A percentile compares a stretch with the other conserved stretches of the same genome.
These are phyloP conservation scores for Coriolopsis trogii DNA, from an alignment of 1,284 basidiomycete species.

Conservation along the genomic window DNA sequence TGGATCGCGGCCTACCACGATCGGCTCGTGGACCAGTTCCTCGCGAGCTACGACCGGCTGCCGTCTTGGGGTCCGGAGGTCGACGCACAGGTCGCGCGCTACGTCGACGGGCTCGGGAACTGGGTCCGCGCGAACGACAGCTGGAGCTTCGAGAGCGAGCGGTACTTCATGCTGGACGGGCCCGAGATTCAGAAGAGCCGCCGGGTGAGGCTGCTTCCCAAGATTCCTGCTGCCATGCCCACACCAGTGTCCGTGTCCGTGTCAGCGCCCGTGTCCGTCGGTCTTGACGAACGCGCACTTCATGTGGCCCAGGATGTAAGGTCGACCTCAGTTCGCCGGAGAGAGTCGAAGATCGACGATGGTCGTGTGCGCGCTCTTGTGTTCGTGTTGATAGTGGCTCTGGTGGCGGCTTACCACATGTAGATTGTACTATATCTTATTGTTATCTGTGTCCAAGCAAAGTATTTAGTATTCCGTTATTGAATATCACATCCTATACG, in stretches of 20 bases:
- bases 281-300: background rate
- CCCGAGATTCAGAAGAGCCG: conserved; percentile 21
- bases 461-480: too few relatives aligned
- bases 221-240: background rate
- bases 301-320: too few relatives aligned
- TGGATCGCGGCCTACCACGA: conserved; percentile 3
- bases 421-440: too few relatives aligned
- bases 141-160: conserved; percentile 32
- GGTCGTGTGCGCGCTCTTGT: background rate
- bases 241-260: background rate
- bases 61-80: background rate
- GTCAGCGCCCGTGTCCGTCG: background rate
- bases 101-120: conserved; percentile 5
- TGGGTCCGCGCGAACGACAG: conserved; percentile 13
- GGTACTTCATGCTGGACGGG: conserved; percentile 33
- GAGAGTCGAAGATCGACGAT: too few relatives aligned
- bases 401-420: too few relatives aligned
- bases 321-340: too few relatives aligned
- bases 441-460: too few relatives aligned
- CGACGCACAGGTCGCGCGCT: background rate
- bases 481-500: too few relatives aligned
- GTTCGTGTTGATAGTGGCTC: background rate
- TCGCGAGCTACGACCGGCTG: background rate
- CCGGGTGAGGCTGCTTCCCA: conserved; percentile 11
- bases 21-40: conserved; percentile 4